Evolutionary conservation across 2,329 filamentous ascomycete genomes (phyloP).

Genomic region (Talaromyces sp.): DNA sequence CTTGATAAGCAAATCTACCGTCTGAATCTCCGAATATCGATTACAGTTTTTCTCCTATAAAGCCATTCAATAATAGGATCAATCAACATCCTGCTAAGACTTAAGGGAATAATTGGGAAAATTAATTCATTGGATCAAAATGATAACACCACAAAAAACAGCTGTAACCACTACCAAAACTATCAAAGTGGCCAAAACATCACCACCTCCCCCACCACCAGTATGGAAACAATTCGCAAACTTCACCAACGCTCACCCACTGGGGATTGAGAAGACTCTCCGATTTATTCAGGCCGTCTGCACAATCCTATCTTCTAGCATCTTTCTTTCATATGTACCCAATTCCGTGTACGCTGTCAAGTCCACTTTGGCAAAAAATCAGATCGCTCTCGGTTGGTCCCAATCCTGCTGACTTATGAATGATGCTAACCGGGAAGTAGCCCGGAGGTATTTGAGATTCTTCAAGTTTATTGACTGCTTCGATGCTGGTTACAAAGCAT

Average conservation of each 20-base stretch:
- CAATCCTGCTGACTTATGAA: background rate
- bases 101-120: background rate
- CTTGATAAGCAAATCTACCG: background rate
- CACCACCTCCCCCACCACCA: slow-evolving; percentile 1
- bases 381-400: slow-evolving; percentile 42
- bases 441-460: slow-evolving; percentile 62
- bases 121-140: background rate
- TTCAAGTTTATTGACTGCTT: slow-evolving; percentile 66
- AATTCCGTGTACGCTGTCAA: slow-evolving; percentile 27
- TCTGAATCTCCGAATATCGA: background rate
- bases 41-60: background rate
- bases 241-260: slow-evolving; percentile 28
- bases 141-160: background rate
- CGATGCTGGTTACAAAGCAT: slow-evolving; percentile 47
- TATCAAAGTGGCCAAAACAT: background rate
- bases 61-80: background rate
- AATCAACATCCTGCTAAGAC: background rate
- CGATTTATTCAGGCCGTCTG: slow-evolving; percentile 38
- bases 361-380: slow-evolving; percentile 37
- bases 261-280: slow-evolving; percentile 39
- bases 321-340: slow-evolving; percentile 10
- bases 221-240: slow-evolving; percentile 28
- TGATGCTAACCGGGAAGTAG: background rate
- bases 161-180: background rate
- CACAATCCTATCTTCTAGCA: slow-evolving; percentile 27